These are phyloP conservation scores for Massariosphaeria phaeospora DNA, from an alignment of 495 filamentous ascomycete species.

Conservation along the genomic window DNA sequence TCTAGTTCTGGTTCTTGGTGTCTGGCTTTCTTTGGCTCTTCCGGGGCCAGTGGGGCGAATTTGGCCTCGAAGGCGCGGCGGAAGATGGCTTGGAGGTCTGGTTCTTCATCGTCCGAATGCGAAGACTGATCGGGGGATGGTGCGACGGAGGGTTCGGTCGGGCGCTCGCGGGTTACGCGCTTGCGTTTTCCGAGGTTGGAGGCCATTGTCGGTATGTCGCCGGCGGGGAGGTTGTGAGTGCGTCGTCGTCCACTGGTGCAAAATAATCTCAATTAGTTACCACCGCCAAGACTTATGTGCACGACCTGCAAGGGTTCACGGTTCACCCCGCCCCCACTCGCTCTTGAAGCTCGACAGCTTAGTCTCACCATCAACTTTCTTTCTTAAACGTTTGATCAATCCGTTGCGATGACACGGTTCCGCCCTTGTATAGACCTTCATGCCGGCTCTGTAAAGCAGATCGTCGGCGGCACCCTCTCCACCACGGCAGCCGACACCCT, in stretches of 20 bases:
- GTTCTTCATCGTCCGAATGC: constrained; percentile 8
- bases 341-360: neutral
- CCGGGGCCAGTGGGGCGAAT: constrained; percentile 62
- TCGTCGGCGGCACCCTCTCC: constrained; percentile 83
- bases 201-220: constrained; percentile 5
- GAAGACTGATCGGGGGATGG: constrained; percentile 10
- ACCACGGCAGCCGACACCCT: constrained; percentile 59
- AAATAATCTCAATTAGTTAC: no score
- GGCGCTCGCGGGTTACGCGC: constrained; percentile 8
- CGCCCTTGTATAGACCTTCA: constrained; percentile 96
- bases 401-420: constrained; percentile 95
- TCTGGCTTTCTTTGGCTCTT: constrained; percentile 30
- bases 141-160: neutral
- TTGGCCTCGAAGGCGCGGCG: constrained; percentile 80
- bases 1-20: constrained; percentile 33
- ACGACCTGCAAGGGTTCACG: no score
- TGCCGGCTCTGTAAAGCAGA: constrained; percentile 93
- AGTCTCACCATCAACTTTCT: neutral
- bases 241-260: no score
- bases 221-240: neutral
- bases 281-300: no score
- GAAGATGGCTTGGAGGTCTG: constrained; percentile 54
- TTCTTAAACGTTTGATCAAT: neutral
- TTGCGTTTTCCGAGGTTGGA: constrained; percentile 22
- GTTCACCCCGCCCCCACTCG: neutral